Percentiles rank a stretch among this genome's conserved stretches.
phyloP scores from a whole-genome alignment of 306 rosid species.

The Vigna hirtella region DNA sequence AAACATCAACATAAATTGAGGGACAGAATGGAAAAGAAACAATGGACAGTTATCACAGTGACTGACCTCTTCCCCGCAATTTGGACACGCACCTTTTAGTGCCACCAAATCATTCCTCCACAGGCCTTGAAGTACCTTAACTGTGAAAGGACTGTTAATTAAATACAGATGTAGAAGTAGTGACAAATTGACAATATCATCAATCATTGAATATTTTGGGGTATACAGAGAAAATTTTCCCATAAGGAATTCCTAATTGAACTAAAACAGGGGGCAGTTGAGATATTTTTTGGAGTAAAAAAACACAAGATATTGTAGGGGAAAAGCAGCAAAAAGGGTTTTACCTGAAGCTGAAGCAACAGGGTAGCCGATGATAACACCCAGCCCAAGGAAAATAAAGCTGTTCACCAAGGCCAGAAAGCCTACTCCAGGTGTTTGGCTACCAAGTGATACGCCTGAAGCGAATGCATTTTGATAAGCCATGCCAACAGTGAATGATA shows the following conservation, averaged over 20 bases:
- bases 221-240: conserved; percentile 1
- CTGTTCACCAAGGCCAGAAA: conserved; percentile 60
- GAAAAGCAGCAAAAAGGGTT: conserved; percentile 8
- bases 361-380: conserved; percentile 74
- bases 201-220: neutral
- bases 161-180: conserved; percentile 14
- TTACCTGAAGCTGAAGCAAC: conserved; percentile 85
- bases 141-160: conserved; percentile 49
- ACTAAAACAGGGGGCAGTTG: conserved; percentile 7
- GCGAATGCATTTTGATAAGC: conserved; percentile 65
- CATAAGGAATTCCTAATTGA: conserved; percentile 11
- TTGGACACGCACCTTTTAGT: conserved; percentile 88
- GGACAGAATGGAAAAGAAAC: conserved; percentile 16
- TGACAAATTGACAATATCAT: neutral
- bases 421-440: conserved; percentile 53
- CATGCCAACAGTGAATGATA: conserved; percentile 57
- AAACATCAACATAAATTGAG: neutral
- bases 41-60: neutral
- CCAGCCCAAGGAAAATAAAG: conserved; percentile 62
- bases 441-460: conserved; percentile 55
- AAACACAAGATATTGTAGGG: conserved; percentile 22
- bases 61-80: conserved; percentile 90
- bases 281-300: conserved; percentile 2
- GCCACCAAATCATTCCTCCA: conserved; percentile 90
- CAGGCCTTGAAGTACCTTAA: conserved; percentile 79